Conservation (phyloP, 331 rosid genomes). For the Acacia concinna region DNA sequence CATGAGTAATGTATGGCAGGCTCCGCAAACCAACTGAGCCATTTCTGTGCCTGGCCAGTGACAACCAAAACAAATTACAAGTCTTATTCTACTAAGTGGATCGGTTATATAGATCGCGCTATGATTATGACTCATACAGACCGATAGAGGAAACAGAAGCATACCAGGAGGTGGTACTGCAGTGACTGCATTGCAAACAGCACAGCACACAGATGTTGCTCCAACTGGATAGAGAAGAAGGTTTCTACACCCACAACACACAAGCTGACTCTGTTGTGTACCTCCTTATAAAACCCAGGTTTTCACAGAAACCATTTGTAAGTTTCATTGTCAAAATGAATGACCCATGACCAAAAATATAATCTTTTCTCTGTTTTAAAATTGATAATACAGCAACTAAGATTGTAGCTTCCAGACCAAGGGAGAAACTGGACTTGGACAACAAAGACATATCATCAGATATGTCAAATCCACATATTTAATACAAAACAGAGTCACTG, state of each 20-base stretch:
- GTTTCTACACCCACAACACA: slow-evolving; percentile 96
- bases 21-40: slow-evolving; percentile 97
- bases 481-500: slow-evolving; percentile 16
- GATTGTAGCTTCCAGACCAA: background rate
- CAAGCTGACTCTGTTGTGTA: slow-evolving; percentile 93
- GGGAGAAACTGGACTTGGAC: slow-evolving; percentile 10
- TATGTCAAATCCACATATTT: slow-evolving; percentile 30
- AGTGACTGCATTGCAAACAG: slow-evolving; percentile 98
- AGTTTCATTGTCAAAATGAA: slow-evolving; percentile 20
- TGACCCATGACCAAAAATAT: background rate
- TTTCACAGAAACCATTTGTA: slow-evolving; percentile 12
- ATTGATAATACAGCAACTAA: background rate
- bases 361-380: background rate
- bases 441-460: slow-evolving; percentile 8
- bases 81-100: background rate
- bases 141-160: slow-evolving; percentile 9
- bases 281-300: slow-evolving; percentile 45
- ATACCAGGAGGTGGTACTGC: slow-evolving; percentile 95
- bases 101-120: background rate
- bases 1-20: slow-evolving; percentile 98
- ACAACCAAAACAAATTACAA: no score
- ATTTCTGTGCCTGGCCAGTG: slow-evolving; percentile 73
- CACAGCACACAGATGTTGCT: slow-evolving; percentile 98
- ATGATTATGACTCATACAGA: background rate
- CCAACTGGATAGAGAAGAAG: slow-evolving; percentile 87